phyloP scores from a whole-genome alignment of 192 early-diverging fungal genomes.

The Podila minutissima region DNA sequence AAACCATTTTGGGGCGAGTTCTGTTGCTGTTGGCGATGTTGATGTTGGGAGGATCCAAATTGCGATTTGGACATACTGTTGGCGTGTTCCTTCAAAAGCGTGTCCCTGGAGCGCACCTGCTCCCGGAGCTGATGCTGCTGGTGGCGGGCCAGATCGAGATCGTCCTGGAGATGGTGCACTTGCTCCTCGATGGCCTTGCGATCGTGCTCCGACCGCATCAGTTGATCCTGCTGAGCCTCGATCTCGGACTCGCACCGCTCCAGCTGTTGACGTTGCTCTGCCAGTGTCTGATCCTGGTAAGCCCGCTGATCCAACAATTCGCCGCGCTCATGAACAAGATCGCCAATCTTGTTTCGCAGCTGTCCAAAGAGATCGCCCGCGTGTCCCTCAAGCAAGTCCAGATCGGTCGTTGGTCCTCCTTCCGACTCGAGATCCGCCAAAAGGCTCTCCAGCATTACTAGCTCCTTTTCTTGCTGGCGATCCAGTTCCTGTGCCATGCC shows the following conservation, averaged over 20 bases:
- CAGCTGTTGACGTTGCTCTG: conserved; percentile 17
- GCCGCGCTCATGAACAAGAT: neutral
- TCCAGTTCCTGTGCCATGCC: conserved; percentile 3
- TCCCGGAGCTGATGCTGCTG: conserved; percentile 19
- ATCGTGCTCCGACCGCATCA: conserved; percentile 11
- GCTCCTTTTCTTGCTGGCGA: conserved; percentile 14
- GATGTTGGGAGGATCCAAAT: conserved; percentile 1
- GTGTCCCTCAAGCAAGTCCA: neutral
- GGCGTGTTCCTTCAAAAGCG: neutral
- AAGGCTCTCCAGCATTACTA: conserved; percentile 13
- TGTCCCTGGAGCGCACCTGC: conserved; percentile 10
- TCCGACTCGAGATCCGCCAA: conserved; percentile 16
- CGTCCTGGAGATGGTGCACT: conserved; percentile 5
- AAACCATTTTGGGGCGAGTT: neutral
- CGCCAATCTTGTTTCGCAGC: neutral
- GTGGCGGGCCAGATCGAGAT: conserved; percentile 5
- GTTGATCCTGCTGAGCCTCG: conserved; percentile 26
- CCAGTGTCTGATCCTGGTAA: conserved; percentile 11
- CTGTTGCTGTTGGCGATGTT: conserved; percentile 1
- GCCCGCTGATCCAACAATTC: neutral
- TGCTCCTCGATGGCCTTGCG: conserved; percentile 16
- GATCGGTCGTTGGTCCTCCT: neutral
- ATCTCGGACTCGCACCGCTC: conserved; percentile 23
- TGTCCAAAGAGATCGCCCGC: neutral
- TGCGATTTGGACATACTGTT: neutral